A percentile compares a stretch with the other conserved stretches of the same genome.
Conservation (phyloP, 176 grass and related monocot genomes). For the Stipa capillata region DNA sequence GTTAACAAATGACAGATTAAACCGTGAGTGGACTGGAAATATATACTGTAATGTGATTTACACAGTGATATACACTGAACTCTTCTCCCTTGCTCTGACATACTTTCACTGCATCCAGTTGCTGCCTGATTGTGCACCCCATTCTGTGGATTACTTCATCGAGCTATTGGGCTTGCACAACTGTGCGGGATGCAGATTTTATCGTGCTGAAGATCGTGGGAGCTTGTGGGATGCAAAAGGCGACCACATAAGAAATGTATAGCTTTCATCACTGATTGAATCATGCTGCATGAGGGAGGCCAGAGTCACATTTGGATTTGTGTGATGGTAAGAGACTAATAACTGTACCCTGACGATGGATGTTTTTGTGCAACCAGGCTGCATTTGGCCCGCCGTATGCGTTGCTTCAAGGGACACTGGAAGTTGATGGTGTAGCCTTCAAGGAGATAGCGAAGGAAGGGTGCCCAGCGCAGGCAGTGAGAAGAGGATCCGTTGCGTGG, state of each 20-base stretch:
- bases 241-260: slow-evolving; percentile 48
- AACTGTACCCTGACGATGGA: background rate
- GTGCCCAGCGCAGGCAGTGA: slow-evolving; percentile 32
- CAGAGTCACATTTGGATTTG: background rate
- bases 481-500: slow-evolving; percentile 79
- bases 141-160: slow-evolving; percentile 66
- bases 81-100: slow-evolving; percentile 6
- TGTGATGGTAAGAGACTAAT: background rate
- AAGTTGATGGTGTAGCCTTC: slow-evolving; percentile 44
- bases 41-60: background rate
- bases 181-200: slow-evolving; percentile 59
- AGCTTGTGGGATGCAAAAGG: slow-evolving; percentile 53
- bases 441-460: slow-evolving; percentile 46
- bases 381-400: slow-evolving; percentile 77
- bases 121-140: slow-evolving; percentile 70
- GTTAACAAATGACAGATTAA: background rate
- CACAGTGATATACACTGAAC: background rate
- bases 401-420: slow-evolving; percentile 77
- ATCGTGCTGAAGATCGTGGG: slow-evolving; percentile 69
- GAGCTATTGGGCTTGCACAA: slow-evolving; percentile 42
- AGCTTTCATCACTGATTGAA: background rate
- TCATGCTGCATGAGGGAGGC: background rate
- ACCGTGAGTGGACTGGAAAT: background rate
- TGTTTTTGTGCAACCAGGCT: slow-evolving; percentile 25
- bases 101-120: slow-evolving; percentile 41